These are phyloP conservation scores for Phytophthora colocasiae DNA, from an alignment of 352 stramenopile species.

Conservation along the genomic window DNA sequence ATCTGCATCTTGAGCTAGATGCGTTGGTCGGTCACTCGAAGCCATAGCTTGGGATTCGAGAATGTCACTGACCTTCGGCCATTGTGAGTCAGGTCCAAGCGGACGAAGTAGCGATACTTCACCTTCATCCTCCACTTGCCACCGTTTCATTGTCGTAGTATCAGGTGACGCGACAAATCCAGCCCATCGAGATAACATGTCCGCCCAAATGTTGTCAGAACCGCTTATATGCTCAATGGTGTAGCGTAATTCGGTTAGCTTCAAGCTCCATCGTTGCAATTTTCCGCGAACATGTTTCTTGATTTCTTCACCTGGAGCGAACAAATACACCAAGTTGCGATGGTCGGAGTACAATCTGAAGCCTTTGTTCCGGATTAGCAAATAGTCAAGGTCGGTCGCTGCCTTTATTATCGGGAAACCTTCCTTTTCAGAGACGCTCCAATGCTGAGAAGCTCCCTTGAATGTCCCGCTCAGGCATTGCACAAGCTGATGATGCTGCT, in stretches of 20 bases:
- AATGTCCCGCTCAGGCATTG: background rate
- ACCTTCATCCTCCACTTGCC: no score
- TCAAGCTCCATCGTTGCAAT: background rate
- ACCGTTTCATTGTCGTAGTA: no score
- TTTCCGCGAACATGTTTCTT: background rate
- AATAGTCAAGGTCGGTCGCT: background rate
- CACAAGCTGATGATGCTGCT: background rate
- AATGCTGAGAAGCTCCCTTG: background rate
- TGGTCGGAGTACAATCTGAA: background rate
- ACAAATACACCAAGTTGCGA: background rate
- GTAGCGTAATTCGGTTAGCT: background rate
- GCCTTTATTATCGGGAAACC: conserved; percentile 1
- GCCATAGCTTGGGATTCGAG: no score
- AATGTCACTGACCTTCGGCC: no score
- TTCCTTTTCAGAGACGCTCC: background rate
- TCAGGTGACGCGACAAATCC: no score
- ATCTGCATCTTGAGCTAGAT: no score
- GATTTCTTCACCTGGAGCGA: background rate
- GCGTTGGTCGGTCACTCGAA: no score
- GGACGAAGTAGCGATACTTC: no score
- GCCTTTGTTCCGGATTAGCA: background rate
- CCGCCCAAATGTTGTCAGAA: background rate
- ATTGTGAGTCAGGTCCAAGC: no score
- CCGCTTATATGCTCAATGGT: background rate
- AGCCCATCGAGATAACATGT: conserved; percentile 1